These are phyloP conservation scores for Rhizomucor miehei DNA, from an alignment of 371 early-diverging fungal genomes.

Conservation along the genomic window DNA sequence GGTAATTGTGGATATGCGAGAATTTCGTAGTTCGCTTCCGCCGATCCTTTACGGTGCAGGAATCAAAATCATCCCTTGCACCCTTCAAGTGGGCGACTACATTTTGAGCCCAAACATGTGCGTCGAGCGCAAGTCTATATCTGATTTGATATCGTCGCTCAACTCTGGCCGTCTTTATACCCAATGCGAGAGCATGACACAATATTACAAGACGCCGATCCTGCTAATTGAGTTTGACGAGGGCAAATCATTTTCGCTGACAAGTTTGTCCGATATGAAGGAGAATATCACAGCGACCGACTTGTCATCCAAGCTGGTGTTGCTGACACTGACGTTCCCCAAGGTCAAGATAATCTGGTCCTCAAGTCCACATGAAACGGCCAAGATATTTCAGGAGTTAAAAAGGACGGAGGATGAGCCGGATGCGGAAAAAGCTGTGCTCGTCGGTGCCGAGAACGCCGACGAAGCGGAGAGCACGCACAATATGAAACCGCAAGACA, in stretches of 20 bases:
- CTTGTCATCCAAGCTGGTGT: conserved; percentile 71
- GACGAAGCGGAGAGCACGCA: conserved; percentile 62
- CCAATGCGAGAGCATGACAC: conserved; percentile 90
- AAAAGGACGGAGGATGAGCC: conserved; percentile 84
- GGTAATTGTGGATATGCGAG: conserved; percentile 93
- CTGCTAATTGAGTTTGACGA: conserved; percentile 95
- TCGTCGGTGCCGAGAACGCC: conserved; percentile 69
- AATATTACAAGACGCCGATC: conserved; percentile 77
- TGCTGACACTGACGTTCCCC: conserved; percentile 86
- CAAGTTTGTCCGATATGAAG: conserved; percentile 53
- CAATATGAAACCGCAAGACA: conserved; percentile 72
- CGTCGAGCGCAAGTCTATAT: conserved; percentile 93
- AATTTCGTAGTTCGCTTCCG: conserved; percentile 92
- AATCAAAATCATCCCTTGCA: conserved; percentile 77
- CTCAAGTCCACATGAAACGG: conserved; percentile 80
- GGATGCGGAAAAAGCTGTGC: conserved; percentile 60
- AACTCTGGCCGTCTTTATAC: conserved; percentile 88
- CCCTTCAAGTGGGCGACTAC: conserved; percentile 96
- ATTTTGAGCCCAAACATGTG: conserved; percentile 84
- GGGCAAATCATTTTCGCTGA: conserved; percentile 77
- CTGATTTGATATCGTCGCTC: conserved; percentile 87
- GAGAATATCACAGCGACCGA: conserved; percentile 57
- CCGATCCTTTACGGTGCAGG: conserved; percentile 82
- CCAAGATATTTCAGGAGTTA: conserved; percentile 84
- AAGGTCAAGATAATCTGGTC: conserved; percentile 90